Evolutionary conservation across 192 early-diverging fungal species (phyloP), one percentile per base, ranked within the genome.

Genomic region (Powellomyces hirtus): DNA sequence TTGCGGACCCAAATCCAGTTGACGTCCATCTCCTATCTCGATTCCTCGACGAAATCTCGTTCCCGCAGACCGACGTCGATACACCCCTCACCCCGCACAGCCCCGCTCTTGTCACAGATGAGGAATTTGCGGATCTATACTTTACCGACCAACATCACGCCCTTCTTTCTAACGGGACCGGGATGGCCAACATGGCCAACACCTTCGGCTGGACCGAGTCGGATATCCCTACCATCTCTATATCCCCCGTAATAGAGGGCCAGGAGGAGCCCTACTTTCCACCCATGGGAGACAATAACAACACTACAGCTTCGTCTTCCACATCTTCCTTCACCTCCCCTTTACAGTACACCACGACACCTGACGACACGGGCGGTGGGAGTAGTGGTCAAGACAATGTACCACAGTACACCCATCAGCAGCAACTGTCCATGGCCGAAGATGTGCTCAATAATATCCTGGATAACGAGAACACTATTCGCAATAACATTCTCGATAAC

Each of bases 11-110:
- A 14, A 69, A 69, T 45, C 67, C 67, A 6, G 67, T 69, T 16
- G 67, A 69, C 40, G 67, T 60, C 14, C 38, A 69, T 35, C 36
- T 69, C 30, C 27, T 69, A 3, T 59, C 38, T 33, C 20, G 67
- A 20, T 69, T 55, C 49, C 37, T 69, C 7, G 50, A 52, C 4
- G 64, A 66, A 29, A 57, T 66, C 37, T 36, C 46, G 18, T 38
- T 66, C 53, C 64, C 64, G 59, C 59, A 60, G 5, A 2, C 36
- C 53, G 53, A 56, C 31, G 29, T 34, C 6, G 33, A 56, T 30
- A 24, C 46, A 31, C 53, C 53, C 4, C 5, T 56, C 20, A 56
- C 53, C 20, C 18, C 53, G 4, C 53, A 27, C 40, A 24, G 18
- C 13, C 51, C 24, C 26, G 51, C 26, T 20, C 13, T 56, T 4